Conservation (phyloP, 2,329 filamentous ascomycete genomes). For the Thielaviopsis cerberus region DNA sequence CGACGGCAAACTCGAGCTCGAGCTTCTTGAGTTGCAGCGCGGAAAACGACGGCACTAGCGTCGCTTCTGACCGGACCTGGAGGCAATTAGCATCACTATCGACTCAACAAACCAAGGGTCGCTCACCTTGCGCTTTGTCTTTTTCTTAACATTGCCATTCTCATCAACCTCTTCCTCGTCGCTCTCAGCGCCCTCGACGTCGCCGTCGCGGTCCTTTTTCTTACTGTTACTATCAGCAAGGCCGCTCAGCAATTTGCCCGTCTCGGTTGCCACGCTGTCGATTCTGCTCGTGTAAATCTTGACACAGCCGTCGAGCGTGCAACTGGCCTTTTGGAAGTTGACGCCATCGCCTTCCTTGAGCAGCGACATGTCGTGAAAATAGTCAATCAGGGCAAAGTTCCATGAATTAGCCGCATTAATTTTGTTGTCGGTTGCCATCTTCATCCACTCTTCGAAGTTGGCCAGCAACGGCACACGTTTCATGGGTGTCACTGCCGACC, state of each 20-base stretch:
- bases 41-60: conserved; percentile 71
- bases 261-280: conserved; percentile 94
- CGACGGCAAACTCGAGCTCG: conserved; percentile 87
- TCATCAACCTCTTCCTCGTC: conserved; percentile 41
- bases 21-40: conserved; percentile 91
- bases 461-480: conserved; percentile 88
- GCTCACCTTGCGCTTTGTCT: conserved; percentile 49
- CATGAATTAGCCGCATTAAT: conserved; percentile 97
- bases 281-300: conserved; percentile 98
- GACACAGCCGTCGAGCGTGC: conserved; percentile 90
- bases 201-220: conserved; percentile 48
- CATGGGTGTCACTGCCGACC: conserved; percentile 74
- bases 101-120: background rate
- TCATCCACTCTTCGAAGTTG: conserved; percentile 99
- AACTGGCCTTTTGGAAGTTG: conserved; percentile 97
- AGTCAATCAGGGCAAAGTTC: conserved; percentile 99
- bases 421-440: conserved; percentile 98
- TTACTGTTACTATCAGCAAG: conserved; percentile 72
- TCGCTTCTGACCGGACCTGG: conserved; percentile 72
- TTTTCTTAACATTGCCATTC: conserved; percentile 40
- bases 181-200: conserved; percentile 42
- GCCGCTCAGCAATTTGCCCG: conserved; percentile 81
- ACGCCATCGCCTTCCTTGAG: conserved; percentile 91
- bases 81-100: background rate
- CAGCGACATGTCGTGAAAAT: conserved; percentile 97